Base-by-base conservation (phyloP, 1,284 basidiomycete genomes). In the Ganoderma leucocontextum region DNA sequence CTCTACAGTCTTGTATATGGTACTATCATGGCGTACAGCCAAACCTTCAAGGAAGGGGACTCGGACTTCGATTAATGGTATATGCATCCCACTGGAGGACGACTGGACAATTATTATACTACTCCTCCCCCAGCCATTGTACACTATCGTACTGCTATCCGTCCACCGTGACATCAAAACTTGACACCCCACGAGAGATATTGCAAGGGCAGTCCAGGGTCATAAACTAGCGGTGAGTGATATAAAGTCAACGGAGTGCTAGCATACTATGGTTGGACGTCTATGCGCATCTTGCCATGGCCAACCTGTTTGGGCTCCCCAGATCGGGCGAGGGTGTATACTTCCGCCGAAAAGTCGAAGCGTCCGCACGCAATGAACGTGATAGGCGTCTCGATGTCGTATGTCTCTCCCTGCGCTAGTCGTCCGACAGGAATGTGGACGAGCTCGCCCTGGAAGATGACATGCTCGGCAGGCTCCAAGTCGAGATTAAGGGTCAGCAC, bases 21-120 rank as follows among this genome's bases (percentile, higher is more conserved):
- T 5, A 99, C 98, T 12, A 98, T 97, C 74, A 74, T 96, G 71
- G 90, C 93, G 15, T 97, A 97, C 78, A 88, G 91, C 58, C 94
- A 95, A 52, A 91, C 91, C 67, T 97, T 98, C 81, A 90, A 82
- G 72, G 88, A 92, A 77, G 92, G 92, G 58, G 86, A 88, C 39
- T 90, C 91, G 29, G 93, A 94, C 68, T 94, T 87, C 72, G 91
- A 92, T 71, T 92, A 73, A 72, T 60, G 53, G 62, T 70, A 70
- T 72, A 66, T 69, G 60, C 63, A 70, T 64, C 22, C 52, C 65
- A 58, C 53, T 62, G 64, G 62, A 64, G 69, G 66, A 64, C 63
- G 65, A 60, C 64, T 62, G 69, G 71, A 72, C 67, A 49, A 64
- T 64, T 58, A 72, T 64, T 70, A 73, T 67, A 66, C 66, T 70